phyloP scores from a whole-genome alignment of 441 rosid genomes.

The Populus hybrid region DNA sequence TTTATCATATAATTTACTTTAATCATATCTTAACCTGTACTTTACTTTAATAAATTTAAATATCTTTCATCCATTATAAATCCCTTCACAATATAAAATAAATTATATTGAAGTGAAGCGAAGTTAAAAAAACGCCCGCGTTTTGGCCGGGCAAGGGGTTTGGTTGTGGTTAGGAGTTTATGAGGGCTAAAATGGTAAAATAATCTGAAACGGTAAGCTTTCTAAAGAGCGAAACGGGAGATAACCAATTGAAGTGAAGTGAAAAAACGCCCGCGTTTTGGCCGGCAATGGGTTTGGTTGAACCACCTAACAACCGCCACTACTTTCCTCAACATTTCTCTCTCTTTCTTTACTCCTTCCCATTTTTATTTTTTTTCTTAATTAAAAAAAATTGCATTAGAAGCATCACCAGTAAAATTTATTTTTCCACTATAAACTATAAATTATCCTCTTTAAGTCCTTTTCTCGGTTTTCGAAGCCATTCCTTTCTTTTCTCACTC shows the following conservation, averaged over 20 bases:
- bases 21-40: no score
- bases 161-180: neutral
- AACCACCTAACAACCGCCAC: slow-evolving; percentile 95
- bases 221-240: slow-evolving; percentile 35
- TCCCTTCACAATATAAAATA: no score
- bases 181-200: slow-evolving; percentile 21
- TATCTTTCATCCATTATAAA: no score
- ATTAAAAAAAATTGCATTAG: slow-evolving; percentile 16
- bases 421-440: slow-evolving; percentile 54
- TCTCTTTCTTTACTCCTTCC: slow-evolving; percentile 25
- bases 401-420: slow-evolving; percentile 22
- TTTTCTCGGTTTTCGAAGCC: slow-evolving; percentile 67
- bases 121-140: no score
- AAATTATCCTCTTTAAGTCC: slow-evolving; percentile 39
- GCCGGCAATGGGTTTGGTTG: slow-evolving; percentile 91
- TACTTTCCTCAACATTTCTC: slow-evolving; percentile 55
- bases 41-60: no score
- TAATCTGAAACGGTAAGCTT: slow-evolving; percentile 8
- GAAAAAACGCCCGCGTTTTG: slow-evolving; percentile 59
- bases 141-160: no score
- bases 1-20: no score
- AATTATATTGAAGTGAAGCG: no score
- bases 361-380: slow-evolving; percentile 3
- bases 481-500: slow-evolving; percentile 28
- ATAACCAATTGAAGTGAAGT: slow-evolving; percentile 1